A percentile compares a stretch with the other conserved stretches of the same genome.
Conservation (phyloP, 345 rosid species). For the Hypericum perforatum region DNA sequence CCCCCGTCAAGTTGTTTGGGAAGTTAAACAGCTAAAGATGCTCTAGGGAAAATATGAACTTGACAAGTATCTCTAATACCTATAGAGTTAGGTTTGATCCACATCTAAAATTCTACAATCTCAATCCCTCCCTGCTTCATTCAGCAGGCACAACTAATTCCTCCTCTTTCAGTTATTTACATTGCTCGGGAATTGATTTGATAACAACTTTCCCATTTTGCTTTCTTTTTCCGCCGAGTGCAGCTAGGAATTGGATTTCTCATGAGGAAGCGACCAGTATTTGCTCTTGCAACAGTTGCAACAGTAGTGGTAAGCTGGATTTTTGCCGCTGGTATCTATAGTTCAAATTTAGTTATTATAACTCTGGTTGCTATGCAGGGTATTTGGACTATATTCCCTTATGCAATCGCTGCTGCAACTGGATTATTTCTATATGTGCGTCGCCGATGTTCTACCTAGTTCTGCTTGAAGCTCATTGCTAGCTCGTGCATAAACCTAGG, state of each 20-base stretch:
- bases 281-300: constrained; percentile 72
- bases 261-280: constrained; percentile 58
- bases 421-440: constrained; percentile 47
- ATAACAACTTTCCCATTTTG: too few species aligned
- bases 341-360: constrained; percentile 2
- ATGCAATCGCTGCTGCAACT: constrained; percentile 57
- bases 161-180: background rate
- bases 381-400: constrained; percentile 71
- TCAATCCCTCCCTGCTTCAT: too few species aligned
- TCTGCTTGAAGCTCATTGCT: background rate
- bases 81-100: too few species aligned
- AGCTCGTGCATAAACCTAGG: background rate
- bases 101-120: too few species aligned
- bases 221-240: constrained; percentile 13
- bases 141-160: background rate
- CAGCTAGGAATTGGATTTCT: constrained; percentile 70
- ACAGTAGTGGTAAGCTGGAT: constrained; percentile 53
- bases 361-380: constrained; percentile 40
- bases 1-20: too few species aligned
- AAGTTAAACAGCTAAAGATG: too few species aligned
- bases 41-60: too few species aligned
- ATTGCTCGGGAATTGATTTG: background rate
- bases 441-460: constrained; percentile 22
- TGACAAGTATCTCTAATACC: too few species aligned
- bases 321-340: background rate